These are phyloP conservation scores for Mycena belliarum DNA, from an alignment of 768 basidiomycete species.

Conservation along the genomic window DNA sequence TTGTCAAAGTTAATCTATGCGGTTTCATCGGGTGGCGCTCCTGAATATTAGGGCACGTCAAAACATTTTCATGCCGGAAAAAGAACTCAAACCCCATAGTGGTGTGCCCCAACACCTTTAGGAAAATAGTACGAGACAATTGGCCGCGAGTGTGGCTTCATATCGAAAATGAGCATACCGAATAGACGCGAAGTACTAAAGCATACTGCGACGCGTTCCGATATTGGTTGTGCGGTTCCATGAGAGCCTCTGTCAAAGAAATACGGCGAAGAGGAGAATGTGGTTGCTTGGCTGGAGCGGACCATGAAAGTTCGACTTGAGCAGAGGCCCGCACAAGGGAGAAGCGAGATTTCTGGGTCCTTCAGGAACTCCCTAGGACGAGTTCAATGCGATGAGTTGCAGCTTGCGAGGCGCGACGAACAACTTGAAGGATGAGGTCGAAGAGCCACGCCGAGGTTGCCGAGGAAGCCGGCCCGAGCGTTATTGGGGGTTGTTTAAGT, in stretches of 20 bases:
- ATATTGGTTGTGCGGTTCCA: conserved; percentile 76
- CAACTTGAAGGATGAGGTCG: not conserved
- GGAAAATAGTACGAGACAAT: conserved; percentile 97
- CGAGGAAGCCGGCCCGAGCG: not conserved
- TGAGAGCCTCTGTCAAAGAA: conserved; percentile 74
- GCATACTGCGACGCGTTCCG: conserved; percentile 76
- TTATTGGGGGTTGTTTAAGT: no score
- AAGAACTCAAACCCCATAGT: conserved; percentile 85
- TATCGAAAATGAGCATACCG: not conserved
- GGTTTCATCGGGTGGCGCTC: conserved; percentile 99
- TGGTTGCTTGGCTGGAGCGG: conserved; percentile 49
- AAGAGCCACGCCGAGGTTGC: not conserved
- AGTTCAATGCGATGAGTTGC: not conserved
- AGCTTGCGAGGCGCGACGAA: not conserved
- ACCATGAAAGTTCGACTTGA: conserved; percentile 35
- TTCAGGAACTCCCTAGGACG: not conserved
- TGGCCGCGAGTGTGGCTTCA: conserved; percentile 76
- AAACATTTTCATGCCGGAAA: conserved; percentile 5
- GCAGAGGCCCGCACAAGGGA: not conserved
- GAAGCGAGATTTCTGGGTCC: not conserved
- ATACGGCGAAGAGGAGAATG: conserved; percentile 74
- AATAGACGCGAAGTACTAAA: not conserved
- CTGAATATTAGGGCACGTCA: conserved; percentile 40
- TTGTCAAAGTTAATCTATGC: conserved; percentile 92
- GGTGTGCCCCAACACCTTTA: conserved; percentile 89